A percentile compares a stretch with the other conserved stretches of the same genome.
Evolutionary conservation across 371 early-diverging fungal genomes (phyloP).

Genomic region (Phascolomyces articulosus): DNA sequence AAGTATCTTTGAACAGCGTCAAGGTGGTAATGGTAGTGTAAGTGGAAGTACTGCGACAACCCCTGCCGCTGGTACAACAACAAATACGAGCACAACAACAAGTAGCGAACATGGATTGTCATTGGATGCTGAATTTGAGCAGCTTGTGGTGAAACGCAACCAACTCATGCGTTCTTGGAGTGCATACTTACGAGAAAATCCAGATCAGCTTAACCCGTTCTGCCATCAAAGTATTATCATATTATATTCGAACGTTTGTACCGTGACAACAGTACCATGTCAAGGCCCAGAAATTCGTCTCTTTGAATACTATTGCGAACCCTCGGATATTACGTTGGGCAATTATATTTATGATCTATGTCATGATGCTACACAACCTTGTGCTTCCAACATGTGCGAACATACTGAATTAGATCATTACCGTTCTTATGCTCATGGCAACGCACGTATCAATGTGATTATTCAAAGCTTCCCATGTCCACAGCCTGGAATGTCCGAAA

Average conservation of each 20-base stretch:
- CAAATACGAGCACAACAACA: background rate
- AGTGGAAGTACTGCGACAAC: background rate
- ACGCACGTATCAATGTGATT: constrained; percentile 79
- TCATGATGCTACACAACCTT: constrained; percentile 67
- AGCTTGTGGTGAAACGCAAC: constrained; percentile 50
- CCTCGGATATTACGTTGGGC: constrained; percentile 86
- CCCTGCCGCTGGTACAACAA: background rate
- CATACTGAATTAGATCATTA: constrained; percentile 80
- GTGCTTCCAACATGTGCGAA: constrained; percentile 76
- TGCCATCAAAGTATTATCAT: constrained; percentile 78
- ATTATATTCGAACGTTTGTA: constrained; percentile 74
- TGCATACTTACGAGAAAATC: constrained; percentile 59
- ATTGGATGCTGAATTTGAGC: constrained; percentile 45
- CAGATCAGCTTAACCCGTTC: constrained; percentile 67
- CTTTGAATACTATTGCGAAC: constrained; percentile 82
- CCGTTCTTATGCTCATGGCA: constrained; percentile 86
- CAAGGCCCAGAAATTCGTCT: constrained; percentile 76
- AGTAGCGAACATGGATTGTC: background rate
- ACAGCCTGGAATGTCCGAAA: constrained; percentile 71
- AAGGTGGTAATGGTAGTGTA: background rate
- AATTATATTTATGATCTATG: constrained; percentile 87
- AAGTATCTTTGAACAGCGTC: constrained; percentile 28
- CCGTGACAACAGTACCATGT: constrained; percentile 72
- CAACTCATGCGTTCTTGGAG: constrained; percentile 61
- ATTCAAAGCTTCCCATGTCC: constrained; percentile 74